Evolutionary conservation across 108 stramenopile genomes (phyloP), one percentile per base, ranked within the genome.

Genomic region (Pseudonitzschia delicatissima): DNA sequence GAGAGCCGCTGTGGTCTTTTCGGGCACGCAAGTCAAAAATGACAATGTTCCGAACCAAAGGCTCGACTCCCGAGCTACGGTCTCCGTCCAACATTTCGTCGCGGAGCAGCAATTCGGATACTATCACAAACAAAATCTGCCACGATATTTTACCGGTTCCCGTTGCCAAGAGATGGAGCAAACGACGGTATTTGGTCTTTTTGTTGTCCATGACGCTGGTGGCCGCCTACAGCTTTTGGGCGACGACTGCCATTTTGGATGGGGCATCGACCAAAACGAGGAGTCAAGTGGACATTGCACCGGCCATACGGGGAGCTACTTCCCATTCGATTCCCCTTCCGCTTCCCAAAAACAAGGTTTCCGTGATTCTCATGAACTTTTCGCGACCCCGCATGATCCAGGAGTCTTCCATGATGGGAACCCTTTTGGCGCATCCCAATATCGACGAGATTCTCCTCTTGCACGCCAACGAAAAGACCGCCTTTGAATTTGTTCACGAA

Each of bases 331-430:
- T 71, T 0, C 70, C 70, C 11, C 34, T 71, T 12, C 70, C 70
- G 8, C 63, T 62, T 17, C 62, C 62, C 23, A 49, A 51, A 20
- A 26, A 63, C 13, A 71, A 67, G 39, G 66, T 76, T 9, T 80
- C 78, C 7, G 78, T 80, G 35, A 58, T 80, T 15, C 27, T 80
- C 1, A 75, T 80, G 61, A 80, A 80, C 42, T 49, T 67, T 58
- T 53, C 58, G 35, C 73, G 78, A 53, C 78, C 78, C 6, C 52
- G 70, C 4, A 80, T 75, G 78, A 62, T 80, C 29, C 63, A 50
- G 27, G 64, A 71, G 28, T 58, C 53, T 15, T 51, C 29, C 12
- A 48, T 21, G 2, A 23, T 2, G 4, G 45, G 35, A 36, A 80
- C 74, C 9, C 45, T 80, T 20, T 44, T 69, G 5, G 15, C 20